These are phyloP conservation scores for Fusarium domesticum DNA, from an alignment of 2,329 filamentous ascomycete species.

Conservation along the genomic window DNA sequence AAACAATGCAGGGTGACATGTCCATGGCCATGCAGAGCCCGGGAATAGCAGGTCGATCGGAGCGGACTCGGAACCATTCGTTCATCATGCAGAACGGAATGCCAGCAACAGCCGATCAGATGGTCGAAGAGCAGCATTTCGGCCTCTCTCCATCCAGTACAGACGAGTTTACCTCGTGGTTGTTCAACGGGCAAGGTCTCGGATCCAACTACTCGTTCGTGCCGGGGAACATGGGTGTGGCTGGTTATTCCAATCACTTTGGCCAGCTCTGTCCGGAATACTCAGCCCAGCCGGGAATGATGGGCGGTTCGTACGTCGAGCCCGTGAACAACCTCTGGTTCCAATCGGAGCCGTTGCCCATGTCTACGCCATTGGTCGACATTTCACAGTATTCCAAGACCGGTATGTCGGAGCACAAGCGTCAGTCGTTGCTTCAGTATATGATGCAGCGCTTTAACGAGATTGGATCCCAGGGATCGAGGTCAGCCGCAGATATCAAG, in stretches of 20 bases:
- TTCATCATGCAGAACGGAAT: constrained; percentile 25
- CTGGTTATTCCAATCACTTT: constrained; percentile 30
- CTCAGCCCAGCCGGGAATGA: constrained; percentile 21
- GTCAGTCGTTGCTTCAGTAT: constrained; percentile 28
- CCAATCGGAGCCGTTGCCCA: constrained; percentile 25
- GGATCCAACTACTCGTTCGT: constrained; percentile 24
- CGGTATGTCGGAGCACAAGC: constrained; percentile 27
- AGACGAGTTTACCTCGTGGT: constrained; percentile 29
- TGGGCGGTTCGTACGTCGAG: constrained; percentile 26
- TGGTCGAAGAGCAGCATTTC: constrained; percentile 28
- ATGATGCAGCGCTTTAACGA: constrained; percentile 31
- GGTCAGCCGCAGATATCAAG: constrained; percentile 29
- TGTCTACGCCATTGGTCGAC: constrained; percentile 24
- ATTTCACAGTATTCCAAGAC: constrained; percentile 25
- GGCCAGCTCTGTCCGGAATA: constrained; percentile 29
- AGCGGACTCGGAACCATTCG: constrained; percentile 19
- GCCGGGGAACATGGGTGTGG: constrained; percentile 21
- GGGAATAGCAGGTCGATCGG: constrained; percentile 16
- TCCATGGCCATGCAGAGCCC: constrained; percentile 24
- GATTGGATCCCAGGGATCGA: constrained; percentile 27
- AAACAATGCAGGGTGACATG: constrained; percentile 22
- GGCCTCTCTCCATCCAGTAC: constrained; percentile 28
- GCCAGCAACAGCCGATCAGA: constrained; percentile 17
- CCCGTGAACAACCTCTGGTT: constrained; percentile 31
- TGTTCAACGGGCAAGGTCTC: constrained; percentile 27